Conservation (phyloP, 371 early-diverging fungal species). For the Gilbertella persicaria region DNA sequence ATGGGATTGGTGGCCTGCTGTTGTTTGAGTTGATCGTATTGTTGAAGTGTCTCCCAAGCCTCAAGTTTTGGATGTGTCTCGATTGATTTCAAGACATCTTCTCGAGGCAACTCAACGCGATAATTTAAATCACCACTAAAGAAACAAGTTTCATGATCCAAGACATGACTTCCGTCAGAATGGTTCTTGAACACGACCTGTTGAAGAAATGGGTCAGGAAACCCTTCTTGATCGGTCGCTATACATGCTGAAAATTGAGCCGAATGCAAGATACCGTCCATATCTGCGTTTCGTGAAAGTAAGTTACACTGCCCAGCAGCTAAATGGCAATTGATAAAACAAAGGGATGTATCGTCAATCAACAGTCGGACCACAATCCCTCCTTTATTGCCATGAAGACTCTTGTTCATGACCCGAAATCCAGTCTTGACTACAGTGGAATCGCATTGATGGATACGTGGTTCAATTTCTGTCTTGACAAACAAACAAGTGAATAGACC, state of each 20-base stretch:
- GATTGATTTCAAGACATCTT: slow-evolving; percentile 55
- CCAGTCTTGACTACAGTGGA: slow-evolving; percentile 77
- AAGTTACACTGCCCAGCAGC: slow-evolving; percentile 76
- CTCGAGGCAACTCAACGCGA: slow-evolving; percentile 66
- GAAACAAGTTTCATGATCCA: slow-evolving; percentile 80
- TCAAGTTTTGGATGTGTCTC: slow-evolving; percentile 18
- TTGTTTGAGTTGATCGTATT: slow-evolving; percentile 66
- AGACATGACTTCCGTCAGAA: slow-evolving; percentile 66
- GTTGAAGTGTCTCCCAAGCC: slow-evolving; percentile 37
- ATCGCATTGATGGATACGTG: slow-evolving; percentile 25
- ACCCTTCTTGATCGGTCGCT: neutral
- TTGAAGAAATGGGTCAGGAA: neutral
- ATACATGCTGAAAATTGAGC: slow-evolving; percentile 33
- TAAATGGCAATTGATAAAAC: slow-evolving; percentile 81
- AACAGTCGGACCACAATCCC: slow-evolving; percentile 70
- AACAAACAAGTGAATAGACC: slow-evolving; percentile 81
- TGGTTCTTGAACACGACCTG: slow-evolving; percentile 46
- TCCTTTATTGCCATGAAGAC: slow-evolving; percentile 88
- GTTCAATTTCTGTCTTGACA: slow-evolving; percentile 45
- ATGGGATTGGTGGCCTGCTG: slow-evolving; percentile 55
- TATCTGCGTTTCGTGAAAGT: slow-evolving; percentile 67
- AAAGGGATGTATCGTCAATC: slow-evolving; percentile 71
- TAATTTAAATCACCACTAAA: slow-evolving; percentile 87
- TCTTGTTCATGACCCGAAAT: slow-evolving; percentile 64
- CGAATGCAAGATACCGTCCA: slow-evolving; percentile 60